Evolutionary conservation across 495 filamentous ascomycete genomes (phyloP).

Genomic region (Penicillium dipodomyicola): DNA sequence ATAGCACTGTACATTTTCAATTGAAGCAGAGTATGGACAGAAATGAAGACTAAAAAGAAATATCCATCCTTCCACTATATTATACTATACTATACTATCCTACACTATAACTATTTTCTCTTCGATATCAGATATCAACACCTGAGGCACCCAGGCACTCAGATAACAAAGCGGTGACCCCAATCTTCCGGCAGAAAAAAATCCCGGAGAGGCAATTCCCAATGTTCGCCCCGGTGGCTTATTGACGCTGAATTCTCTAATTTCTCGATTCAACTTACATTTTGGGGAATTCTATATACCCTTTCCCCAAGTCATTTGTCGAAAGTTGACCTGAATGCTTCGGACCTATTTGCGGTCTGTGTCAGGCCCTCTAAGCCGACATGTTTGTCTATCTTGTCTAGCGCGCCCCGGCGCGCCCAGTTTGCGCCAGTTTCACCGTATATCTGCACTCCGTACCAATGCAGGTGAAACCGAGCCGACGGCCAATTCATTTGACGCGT

Average conservation of each 20-base stretch:
- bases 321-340: conserved; percentile 36
- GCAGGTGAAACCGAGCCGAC: not conserved
- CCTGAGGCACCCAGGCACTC: not conserved
- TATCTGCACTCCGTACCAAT: conserved; percentile 9
- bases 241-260: not conserved
- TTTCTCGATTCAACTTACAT: not conserved
- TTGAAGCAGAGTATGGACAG: not conserved
- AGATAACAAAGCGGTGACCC: conserved; percentile 17
- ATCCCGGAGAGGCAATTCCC: conserved; percentile 11
- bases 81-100: no score
- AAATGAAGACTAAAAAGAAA: not conserved
- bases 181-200: conserved; percentile 26
- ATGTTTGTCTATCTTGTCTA: conserved; percentile 42
- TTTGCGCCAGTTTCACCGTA: conserved; percentile 32
- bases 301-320: conserved; percentile 6
- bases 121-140: no score
- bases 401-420: conserved; percentile 24
- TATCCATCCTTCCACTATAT: not conserved
- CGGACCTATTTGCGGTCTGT: conserved; percentile 42
- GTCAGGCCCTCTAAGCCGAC: conserved; percentile 37
- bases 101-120: no score
- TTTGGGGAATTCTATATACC: not conserved
- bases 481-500: not conserved
- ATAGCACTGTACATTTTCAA: not conserved
- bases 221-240: not conserved